Conservation (phyloP, 768 basidiomycete genomes). For the Boletellus emodensis region DNA sequence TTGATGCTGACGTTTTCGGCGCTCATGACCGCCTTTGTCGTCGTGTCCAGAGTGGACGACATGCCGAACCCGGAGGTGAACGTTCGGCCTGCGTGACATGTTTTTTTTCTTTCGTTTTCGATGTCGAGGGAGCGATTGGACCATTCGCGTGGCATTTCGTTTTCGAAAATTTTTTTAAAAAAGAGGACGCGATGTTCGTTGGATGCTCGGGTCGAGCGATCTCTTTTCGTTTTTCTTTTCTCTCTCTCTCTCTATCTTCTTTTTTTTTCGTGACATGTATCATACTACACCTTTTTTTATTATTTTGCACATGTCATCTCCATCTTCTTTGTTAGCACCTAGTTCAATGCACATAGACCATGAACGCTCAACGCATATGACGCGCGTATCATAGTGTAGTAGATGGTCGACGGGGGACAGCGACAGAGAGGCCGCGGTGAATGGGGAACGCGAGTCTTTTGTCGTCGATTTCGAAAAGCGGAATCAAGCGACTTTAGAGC, state of each 20-base stretch:
- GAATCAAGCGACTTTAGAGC: too few relatives aligned
- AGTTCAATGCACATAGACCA: not conserved
- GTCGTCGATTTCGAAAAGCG: too few relatives aligned
- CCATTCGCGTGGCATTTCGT: too few relatives aligned
- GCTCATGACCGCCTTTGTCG: constrained; percentile 50
- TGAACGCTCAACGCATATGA: too few relatives aligned
- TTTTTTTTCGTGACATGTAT: constrained; percentile 1
- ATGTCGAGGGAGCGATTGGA: too few relatives aligned
- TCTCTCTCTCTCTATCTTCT: not conserved
- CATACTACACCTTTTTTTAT: not conserved
- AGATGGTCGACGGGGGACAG: too few relatives aligned
- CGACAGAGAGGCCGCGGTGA: too few relatives aligned
- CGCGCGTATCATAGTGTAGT: too few relatives aligned
- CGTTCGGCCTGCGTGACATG: constrained; percentile 4
- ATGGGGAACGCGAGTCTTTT: too few relatives aligned
- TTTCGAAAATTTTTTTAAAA: too few relatives aligned
- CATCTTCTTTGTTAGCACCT: not conserved
- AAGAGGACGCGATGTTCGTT: too few relatives aligned
- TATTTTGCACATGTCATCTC: not conserved
- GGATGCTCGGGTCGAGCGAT: not conserved
- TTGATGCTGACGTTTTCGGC: constrained; percentile 56
- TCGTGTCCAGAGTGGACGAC: constrained; percentile 36
- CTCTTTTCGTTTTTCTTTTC: not conserved
- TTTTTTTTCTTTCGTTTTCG: not conserved
- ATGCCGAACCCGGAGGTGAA: constrained; percentile 14